phyloP scores from a whole-genome alignment of 2,329 filamentous ascomycete species.

The Fusarium guadeloupense region DNA sequence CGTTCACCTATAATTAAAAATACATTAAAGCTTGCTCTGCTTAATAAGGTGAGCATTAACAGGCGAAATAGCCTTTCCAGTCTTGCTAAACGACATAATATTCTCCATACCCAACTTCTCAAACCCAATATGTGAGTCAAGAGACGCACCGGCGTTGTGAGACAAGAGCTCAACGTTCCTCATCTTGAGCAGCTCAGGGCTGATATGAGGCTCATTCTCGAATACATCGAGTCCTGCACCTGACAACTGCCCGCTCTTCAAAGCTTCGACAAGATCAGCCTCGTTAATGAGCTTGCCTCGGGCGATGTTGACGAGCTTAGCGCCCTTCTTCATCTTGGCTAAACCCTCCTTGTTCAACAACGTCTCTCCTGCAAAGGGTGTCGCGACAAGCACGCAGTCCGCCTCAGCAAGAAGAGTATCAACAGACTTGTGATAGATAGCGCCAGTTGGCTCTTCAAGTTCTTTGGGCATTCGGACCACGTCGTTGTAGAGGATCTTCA shows the following conservation, averaged over 20 bases:
- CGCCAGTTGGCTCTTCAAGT: slow-evolving; percentile 23
- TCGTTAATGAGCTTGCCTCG: slow-evolving; percentile 78
- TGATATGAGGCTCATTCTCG: slow-evolving; percentile 69
- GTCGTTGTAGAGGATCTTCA: slow-evolving; percentile 45
- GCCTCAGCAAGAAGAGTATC: slow-evolving; percentile 39
- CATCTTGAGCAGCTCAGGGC: slow-evolving; percentile 40
- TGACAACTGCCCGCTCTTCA: slow-evolving; percentile 69
- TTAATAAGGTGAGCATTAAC: slow-evolving; percentile 43
- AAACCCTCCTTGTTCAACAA: slow-evolving; percentile 63
- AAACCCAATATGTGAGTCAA: slow-evolving; percentile 41
- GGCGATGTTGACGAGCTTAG: slow-evolving; percentile 76
- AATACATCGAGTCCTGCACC: slow-evolving; percentile 76
- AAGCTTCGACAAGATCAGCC: slow-evolving; percentile 71
- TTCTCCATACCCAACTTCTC: slow-evolving; percentile 42
- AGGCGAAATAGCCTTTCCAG: slow-evolving; percentile 39
- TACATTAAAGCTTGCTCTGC: slow-evolving; percentile 33
- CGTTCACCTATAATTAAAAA: background rate
- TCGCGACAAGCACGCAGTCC: slow-evolving; percentile 40
- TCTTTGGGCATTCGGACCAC: slow-evolving; percentile 34
- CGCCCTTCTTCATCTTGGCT: slow-evolving; percentile 74
- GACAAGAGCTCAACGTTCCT: slow-evolving; percentile 42
- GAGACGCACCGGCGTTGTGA: slow-evolving; percentile 40
- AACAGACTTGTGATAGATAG: slow-evolving; percentile 34
- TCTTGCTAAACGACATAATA: slow-evolving; percentile 34
- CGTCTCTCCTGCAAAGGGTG: slow-evolving; percentile 37